Evolutionary conservation across 1,139 yeast species (phyloP).

Genomic region (Debaryomycetaceae sp.): DNA sequence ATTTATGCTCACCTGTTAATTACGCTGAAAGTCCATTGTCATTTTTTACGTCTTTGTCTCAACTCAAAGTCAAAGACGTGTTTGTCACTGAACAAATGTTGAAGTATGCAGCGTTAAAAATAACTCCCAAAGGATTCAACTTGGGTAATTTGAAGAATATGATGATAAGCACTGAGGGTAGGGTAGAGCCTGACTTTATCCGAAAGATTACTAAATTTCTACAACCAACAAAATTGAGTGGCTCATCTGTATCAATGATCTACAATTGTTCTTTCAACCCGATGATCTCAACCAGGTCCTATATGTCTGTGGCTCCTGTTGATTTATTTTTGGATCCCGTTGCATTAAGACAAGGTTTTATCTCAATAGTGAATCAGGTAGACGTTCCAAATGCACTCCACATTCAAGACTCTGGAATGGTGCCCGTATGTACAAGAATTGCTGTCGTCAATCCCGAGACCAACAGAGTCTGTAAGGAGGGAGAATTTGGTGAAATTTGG

Average conservation of each 20-base stretch:
- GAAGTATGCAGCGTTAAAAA: slow-evolving; percentile 61
- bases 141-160: slow-evolving; percentile 70
- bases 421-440: slow-evolving; percentile 89
- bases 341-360: slow-evolving; percentile 83
- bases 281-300: slow-evolving; percentile 78
- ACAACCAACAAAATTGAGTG: slow-evolving; percentile 60
- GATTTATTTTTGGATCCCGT: slow-evolving; percentile 84
- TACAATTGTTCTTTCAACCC: slow-evolving; percentile 83
- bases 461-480: slow-evolving; percentile 67
- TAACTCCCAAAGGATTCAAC: slow-evolving; percentile 64
- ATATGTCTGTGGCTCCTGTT: slow-evolving; percentile 84
- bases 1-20: slow-evolving; percentile 73
- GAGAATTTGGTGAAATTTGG: slow-evolving; percentile 99
- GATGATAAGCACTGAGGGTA: slow-evolving; percentile 75
- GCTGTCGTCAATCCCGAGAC: slow-evolving; percentile 97
- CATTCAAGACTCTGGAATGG: slow-evolving; percentile 93
- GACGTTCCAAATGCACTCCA: slow-evolving; percentile 67
- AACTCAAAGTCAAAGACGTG: slow-evolving; percentile 81
- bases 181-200: slow-evolving; percentile 66
- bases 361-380: slow-evolving; percentile 73
- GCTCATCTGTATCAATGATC: slow-evolving; percentile 71
- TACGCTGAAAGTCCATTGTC: slow-evolving; percentile 73
- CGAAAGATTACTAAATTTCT: slow-evolving; percentile 62
- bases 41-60: slow-evolving; percentile 68
- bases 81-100: slow-evolving; percentile 85